These are phyloP conservation scores for Hypericum perforatum DNA, from an alignment of 345 rosid species.

Conservation along the genomic window DNA sequence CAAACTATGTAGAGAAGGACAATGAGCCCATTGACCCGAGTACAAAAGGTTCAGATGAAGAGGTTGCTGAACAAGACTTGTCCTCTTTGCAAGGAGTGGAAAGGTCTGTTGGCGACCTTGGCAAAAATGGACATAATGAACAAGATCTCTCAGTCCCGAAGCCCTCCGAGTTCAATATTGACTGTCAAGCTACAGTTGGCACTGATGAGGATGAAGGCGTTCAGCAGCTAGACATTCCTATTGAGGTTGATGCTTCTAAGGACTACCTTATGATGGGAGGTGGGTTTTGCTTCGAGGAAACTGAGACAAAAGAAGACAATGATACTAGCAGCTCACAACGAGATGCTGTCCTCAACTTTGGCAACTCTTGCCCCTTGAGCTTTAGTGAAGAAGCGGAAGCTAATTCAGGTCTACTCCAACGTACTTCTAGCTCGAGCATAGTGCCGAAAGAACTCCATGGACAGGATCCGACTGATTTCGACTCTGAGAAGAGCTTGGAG, in stretches of 20 bases:
- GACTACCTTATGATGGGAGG: conserved; percentile 53
- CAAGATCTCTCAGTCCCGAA: conserved; percentile 14
- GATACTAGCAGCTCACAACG: conserved; percentile 7
- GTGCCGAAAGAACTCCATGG: too few relatives aligned
- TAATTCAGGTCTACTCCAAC: too few relatives aligned
- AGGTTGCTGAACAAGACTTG: conserved; percentile 17
- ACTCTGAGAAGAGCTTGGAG: not conserved
- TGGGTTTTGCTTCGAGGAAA: conserved; percentile 63
- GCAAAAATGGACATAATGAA: conserved; percentile 13
- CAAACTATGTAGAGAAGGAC: conserved; percentile 32
- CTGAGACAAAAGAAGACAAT: conserved; percentile 18
- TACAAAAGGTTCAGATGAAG: conserved; percentile 14
- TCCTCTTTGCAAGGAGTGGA: conserved; percentile 4
- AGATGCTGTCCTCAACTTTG: conserved; percentile 3
- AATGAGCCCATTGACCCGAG: conserved; percentile 15
- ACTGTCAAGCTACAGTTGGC: conserved; percentile 46
- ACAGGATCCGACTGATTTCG: too few relatives aligned
- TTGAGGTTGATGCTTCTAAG: conserved; percentile 18
- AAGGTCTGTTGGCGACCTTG: conserved; percentile 9
- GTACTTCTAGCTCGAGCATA: too few relatives aligned
- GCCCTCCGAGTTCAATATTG: conserved; percentile 23
- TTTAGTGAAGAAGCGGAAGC: conserved; percentile 9
- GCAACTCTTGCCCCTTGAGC: conserved; percentile 6
- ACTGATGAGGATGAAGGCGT: conserved; percentile 35
- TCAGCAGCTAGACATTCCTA: conserved; percentile 14